Conservation (phyloP, 805 yeast genomes). For the Danielia reshetovae region DNA sequence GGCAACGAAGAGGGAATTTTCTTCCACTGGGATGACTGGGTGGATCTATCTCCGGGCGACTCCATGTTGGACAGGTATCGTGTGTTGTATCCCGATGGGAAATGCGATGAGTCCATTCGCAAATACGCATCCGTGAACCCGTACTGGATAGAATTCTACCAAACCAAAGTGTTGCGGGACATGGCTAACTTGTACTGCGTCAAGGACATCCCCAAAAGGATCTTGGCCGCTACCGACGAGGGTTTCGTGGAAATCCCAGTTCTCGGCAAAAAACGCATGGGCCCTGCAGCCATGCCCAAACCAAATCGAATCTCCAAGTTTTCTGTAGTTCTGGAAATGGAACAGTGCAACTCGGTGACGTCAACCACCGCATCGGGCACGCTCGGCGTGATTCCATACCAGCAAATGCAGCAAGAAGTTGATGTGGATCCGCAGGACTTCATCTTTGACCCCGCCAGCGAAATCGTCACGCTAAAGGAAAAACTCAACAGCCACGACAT, state of each 20-base stretch:
- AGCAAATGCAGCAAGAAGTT: conserved; percentile 9
- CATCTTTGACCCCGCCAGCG: conserved; percentile 26
- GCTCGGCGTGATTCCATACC: conserved; percentile 4
- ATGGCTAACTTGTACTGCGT: conserved; percentile 33
- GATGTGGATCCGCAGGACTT: conserved; percentile 24
- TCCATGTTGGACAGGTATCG: conserved; percentile 17
- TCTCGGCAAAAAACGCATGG: conserved; percentile 21
- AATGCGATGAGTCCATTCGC: conserved; percentile 19
- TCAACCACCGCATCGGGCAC: not conserved
- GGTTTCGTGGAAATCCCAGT: conserved; percentile 28
- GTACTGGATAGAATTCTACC: conserved; percentile 31
- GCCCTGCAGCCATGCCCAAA: conserved; percentile 3
- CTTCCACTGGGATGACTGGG: conserved; percentile 42
- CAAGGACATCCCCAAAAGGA: conserved; percentile 24
- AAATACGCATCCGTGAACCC: conserved; percentile 27
- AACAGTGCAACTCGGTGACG: not conserved
- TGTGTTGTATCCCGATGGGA: conserved; percentile 16
- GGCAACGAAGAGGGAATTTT: conserved; percentile 18
- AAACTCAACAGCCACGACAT: conserved; percentile 13
- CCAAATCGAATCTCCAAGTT: conserved; percentile 2
- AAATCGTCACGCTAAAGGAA: conserved; percentile 22
- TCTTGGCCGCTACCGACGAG: conserved; percentile 23
- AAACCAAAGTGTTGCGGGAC: conserved; percentile 29
- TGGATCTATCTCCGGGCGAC: conserved; percentile 26
- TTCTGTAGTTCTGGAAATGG: conserved; percentile 8